These are phyloP conservation scores for Adiantum capillusveneris DNA, from an alignment of 75 land plant genomes.

Conservation along the genomic window DNA sequence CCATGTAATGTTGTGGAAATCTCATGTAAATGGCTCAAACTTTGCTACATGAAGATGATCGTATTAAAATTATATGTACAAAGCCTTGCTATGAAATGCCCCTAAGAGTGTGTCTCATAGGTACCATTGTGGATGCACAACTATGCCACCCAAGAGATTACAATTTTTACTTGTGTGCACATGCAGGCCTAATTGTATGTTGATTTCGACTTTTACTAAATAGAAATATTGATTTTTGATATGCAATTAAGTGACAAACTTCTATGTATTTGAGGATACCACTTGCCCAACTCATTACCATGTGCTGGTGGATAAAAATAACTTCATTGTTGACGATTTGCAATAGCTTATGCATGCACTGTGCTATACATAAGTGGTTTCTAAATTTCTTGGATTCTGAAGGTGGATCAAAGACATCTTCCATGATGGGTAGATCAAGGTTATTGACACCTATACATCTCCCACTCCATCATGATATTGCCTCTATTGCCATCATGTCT, in stretches of 20 bases:
- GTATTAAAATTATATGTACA: too few species aligned
- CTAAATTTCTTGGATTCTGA: constrained; percentile 12
- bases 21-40: too few species aligned
- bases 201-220: too few species aligned
- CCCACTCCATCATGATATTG: too few species aligned
- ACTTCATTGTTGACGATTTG: constrained; percentile 45
- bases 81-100: too few species aligned
- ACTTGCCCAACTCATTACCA: constrained; percentile 70
- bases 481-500: too few species aligned
- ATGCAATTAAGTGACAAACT: too few species aligned
- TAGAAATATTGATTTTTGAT: too few species aligned
- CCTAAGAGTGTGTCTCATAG: too few species aligned
- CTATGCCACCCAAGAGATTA: constrained; percentile 68
- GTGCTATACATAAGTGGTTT: constrained; percentile 53
- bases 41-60: too few species aligned
- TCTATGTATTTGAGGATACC: constrained; percentile 46
- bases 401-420: constrained; percentile 20
- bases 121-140: constrained; percentile 69
- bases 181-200: constrained; percentile 59
- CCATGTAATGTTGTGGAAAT: too few species aligned
- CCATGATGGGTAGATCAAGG: not conserved
- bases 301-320: constrained; percentile 52
- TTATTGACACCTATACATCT: not conserved
- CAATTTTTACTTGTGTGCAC: constrained; percentile 81
- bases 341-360: constrained; percentile 44